Evolutionary conservation across 768 basidiomycete species (phyloP).

Genomic region (Termitomyces sp.): DNA sequence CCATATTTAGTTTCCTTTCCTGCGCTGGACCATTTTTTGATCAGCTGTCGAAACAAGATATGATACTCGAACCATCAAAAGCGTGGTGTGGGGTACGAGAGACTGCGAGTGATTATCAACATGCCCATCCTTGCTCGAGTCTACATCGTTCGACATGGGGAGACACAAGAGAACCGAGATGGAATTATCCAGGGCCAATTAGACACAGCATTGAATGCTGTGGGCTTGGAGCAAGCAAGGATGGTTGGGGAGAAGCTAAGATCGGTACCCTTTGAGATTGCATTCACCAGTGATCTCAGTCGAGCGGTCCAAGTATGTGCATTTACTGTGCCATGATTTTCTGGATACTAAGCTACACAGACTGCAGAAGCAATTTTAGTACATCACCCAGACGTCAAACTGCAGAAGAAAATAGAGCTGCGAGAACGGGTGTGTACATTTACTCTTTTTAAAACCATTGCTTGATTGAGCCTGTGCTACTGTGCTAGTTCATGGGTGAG

Average conservation of each 20-base stretch:
- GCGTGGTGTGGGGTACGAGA: background rate
- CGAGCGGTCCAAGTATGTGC: slow-evolving; percentile 57
- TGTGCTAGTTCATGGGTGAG: slow-evolving; percentile 23
- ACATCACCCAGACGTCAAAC: slow-evolving; percentile 40
- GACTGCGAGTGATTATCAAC: slow-evolving; percentile 4
- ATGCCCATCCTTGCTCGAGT: slow-evolving; percentile 35
- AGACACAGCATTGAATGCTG: slow-evolving; percentile 61
- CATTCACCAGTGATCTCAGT: slow-evolving; percentile 66
- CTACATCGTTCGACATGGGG: slow-evolving; percentile 73
- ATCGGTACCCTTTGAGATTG: slow-evolving; percentile 47
- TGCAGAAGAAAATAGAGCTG: slow-evolving; percentile 41
- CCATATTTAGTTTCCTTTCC: background rate
- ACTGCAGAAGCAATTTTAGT: slow-evolving; percentile 61
- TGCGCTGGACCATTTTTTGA: background rate
- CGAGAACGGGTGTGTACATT: slow-evolving; percentile 55
- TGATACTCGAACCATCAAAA: slow-evolving; percentile 5
- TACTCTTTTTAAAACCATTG: background rate
- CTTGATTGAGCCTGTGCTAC: too few species aligned
- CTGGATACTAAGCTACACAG: slow-evolving; percentile 26
- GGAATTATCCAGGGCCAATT: slow-evolving; percentile 72
- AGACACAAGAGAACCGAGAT: slow-evolving; percentile 63
- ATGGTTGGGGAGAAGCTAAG: slow-evolving; percentile 50
- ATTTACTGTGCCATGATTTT: background rate
- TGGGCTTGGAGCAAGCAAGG: slow-evolving; percentile 54
- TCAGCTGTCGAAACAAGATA: slow-evolving; percentile 7